Percentiles rank a stretch among this genome's conserved stretches.
These are phyloP conservation scores for Cryptosporidium viatorum DNA, from an alignment of 169 alveolate species.

Conservation along the genomic window DNA sequence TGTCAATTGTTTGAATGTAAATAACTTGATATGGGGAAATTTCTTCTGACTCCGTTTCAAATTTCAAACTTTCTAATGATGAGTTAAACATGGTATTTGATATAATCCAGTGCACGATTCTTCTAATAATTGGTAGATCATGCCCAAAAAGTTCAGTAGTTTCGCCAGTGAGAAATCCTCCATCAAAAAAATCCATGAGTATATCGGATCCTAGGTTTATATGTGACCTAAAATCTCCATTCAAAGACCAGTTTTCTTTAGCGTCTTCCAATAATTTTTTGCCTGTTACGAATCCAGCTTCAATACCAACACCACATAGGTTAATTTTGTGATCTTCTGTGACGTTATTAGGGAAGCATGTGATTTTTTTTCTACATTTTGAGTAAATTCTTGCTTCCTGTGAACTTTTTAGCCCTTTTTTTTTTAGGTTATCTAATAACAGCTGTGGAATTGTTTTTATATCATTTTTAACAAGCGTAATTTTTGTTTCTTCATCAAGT, in stretches of 20 bases:
- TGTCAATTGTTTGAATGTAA: constrained; percentile 57
- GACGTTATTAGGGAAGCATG: constrained; percentile 29
- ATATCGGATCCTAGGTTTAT: constrained; percentile 42
- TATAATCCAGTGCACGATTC: constrained; percentile 59
- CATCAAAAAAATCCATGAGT: constrained; percentile 62
- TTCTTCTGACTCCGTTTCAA: not conserved
- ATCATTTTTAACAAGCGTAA: not conserved
- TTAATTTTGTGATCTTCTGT: not conserved
- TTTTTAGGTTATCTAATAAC: constrained; percentile 10
- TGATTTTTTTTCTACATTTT: constrained; percentile 60
- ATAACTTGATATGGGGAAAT: not conserved
- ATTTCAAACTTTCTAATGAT: not conserved
- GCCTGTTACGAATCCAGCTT: constrained; percentile 48
- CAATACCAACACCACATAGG: not conserved
- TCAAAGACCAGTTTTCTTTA: constrained; percentile 20
- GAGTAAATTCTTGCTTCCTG: constrained; percentile 15
- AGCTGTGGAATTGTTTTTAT: constrained; percentile 62
- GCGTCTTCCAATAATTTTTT: constrained; percentile 14
- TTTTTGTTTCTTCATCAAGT: constrained; percentile 37
- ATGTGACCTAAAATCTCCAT: not conserved
- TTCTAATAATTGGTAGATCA: constrained; percentile 33
- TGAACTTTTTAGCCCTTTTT: constrained; percentile 14
- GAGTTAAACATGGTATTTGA: constrained; percentile 59
- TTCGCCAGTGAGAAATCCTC: constrained; percentile 55
- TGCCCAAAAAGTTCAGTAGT: constrained; percentile 67